Conservation (phyloP, 768 basidiomycete species). For the Hygrocybe punicea region DNA sequence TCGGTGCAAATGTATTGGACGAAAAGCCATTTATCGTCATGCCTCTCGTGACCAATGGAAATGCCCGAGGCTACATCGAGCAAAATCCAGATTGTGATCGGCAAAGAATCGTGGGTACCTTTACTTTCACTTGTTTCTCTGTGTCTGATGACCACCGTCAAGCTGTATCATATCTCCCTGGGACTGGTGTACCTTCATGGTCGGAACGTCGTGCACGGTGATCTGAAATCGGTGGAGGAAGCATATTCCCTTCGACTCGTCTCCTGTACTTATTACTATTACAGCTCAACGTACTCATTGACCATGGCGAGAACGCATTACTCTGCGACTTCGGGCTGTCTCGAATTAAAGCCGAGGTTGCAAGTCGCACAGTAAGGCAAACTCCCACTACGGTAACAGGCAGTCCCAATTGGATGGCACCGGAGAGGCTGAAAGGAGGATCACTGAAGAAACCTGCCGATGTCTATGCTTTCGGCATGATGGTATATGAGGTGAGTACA, state of each 20-base stretch:
- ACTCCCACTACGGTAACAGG: not conserved
- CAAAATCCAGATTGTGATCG: slow-evolving; percentile 18
- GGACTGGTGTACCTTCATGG: slow-evolving; percentile 13
- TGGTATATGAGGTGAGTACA: not conserved
- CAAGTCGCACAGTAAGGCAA: not conserved
- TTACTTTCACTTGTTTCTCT: not conserved
- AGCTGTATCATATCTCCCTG: slow-evolving; percentile 23
- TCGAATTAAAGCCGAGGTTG: slow-evolving; percentile 28
- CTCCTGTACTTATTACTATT: not conserved
- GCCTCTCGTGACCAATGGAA: slow-evolving; percentile 20
- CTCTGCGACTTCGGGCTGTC: slow-evolving; percentile 32
- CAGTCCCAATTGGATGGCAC: not conserved
- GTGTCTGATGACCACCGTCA: not conserved
- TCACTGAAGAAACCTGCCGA: not conserved
- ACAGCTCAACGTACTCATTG: slow-evolving; percentile 38
- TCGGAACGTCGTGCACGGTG: slow-evolving; percentile 26
- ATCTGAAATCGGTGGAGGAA: slow-evolving; percentile 22
- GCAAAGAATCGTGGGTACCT: slow-evolving; percentile 15
- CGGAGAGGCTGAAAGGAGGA: not conserved
- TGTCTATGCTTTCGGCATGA: not conserved
- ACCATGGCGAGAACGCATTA: slow-evolving; percentile 20
- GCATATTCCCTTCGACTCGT: not conserved
- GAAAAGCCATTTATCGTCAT: slow-evolving; percentile 27
- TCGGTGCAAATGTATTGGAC: slow-evolving; percentile 26
- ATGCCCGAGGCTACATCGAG: slow-evolving; percentile 14